Evolutionary conservation across 78 protist genomes (phyloP).

Genomic region (Dictyostelium firmibasis): DNA sequence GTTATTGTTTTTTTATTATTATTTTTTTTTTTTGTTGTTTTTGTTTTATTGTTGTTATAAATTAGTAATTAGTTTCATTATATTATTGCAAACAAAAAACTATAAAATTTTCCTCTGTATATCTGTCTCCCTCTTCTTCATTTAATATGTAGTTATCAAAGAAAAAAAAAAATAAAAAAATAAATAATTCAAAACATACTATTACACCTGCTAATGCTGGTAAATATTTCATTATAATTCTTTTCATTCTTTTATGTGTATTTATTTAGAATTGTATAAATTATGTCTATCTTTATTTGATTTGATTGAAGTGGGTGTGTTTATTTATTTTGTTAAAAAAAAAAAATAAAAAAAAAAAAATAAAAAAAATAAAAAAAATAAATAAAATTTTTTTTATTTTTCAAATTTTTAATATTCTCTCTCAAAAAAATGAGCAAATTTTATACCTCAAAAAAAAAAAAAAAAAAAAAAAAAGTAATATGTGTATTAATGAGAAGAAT

Average conservation of each 20-base stretch:
- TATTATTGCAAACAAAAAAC: too few relatives aligned
- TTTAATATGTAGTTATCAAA: too few relatives aligned
- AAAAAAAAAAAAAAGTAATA: neutral
- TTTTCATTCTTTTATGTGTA: neutral
- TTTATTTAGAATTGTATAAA: neutral
- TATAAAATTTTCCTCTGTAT: too few relatives aligned
- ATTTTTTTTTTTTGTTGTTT: too few relatives aligned
- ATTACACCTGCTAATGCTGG: slow-evolving; percentile 22
- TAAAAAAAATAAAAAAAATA: neutral
- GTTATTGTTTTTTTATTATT: too few relatives aligned
- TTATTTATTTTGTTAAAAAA: neutral
- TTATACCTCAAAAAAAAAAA: too few relatives aligned
- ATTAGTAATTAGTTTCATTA: too few relatives aligned
- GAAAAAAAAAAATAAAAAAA: neutral
- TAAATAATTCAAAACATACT: neutral
- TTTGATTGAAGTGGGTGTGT: neutral
- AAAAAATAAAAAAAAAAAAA: neutral
- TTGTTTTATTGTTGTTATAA: too few relatives aligned
- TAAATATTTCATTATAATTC: neutral
- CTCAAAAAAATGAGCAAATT: neutral
- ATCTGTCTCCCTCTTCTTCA: too few relatives aligned
- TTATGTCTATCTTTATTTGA: neutral
- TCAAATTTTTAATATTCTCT: neutral
- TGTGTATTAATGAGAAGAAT: too few relatives aligned
- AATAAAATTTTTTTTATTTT: neutral